These are phyloP conservation scores for Mycena filopes DNA, from an alignment of 768 basidiomycete genomes.

Conservation along the genomic window DNA sequence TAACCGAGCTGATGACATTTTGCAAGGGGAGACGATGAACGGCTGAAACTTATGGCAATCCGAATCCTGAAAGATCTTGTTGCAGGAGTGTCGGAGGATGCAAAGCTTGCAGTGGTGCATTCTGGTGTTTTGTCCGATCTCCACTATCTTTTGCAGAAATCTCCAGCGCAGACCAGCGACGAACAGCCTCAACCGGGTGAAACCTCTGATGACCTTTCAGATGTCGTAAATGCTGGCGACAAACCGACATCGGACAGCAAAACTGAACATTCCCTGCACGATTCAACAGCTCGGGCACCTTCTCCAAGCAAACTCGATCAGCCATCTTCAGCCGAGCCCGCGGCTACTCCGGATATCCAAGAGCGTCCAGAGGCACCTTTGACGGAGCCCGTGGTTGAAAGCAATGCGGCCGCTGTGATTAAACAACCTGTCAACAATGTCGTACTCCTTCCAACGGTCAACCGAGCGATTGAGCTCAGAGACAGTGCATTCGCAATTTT, in stretches of 20 bases:
- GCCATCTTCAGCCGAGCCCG: no score
- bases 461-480: conserved; percentile 10
- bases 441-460: neutral
- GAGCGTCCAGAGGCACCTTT: no score
- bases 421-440: conserved; percentile 1
- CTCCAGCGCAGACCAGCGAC: neutral
- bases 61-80: conserved; percentile 7
- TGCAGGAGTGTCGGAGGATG: conserved; percentile 4
- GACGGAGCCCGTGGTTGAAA: neutral
- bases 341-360: no score
- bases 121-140: conserved; percentile 11
- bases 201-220: no score
- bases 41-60: conserved; percentile 6
- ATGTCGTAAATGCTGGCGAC: neutral
- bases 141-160: conserved; percentile 2
- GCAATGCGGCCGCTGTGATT: neutral
- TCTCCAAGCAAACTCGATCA: no score
- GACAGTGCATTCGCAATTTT: conserved; percentile 1
- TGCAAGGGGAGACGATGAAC: conserved; percentile 7
- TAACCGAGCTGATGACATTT: neutral
- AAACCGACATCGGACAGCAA: no score
- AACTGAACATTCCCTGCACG: no score
- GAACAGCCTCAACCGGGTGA: neutral
- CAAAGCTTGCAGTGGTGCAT: conserved; percentile 7
- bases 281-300: no score